phyloP scores from a whole-genome alignment of 2,329 filamentous ascomycete species.

The Botrytis aclada region DNA sequence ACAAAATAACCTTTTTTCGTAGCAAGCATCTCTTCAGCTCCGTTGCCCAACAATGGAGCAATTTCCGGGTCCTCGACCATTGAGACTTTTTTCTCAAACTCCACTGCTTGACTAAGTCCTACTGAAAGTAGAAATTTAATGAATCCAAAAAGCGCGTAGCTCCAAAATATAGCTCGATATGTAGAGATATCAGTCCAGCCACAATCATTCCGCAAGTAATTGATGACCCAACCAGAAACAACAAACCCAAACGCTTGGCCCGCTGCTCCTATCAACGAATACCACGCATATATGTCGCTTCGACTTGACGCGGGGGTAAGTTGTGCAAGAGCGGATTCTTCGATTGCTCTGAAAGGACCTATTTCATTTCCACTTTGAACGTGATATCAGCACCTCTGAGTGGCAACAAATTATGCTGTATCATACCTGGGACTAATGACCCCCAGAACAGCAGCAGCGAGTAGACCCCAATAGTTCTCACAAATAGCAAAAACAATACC shows the following conservation, averaged over 20 bases:
- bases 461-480: conserved; percentile 56
- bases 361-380: conserved; percentile 58
- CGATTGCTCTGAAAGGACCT: conserved; percentile 59
- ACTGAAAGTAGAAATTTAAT: conserved; percentile 55
- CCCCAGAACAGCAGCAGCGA: conserved; percentile 56
- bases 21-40: conserved; percentile 24
- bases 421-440: conserved; percentile 56
- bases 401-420: background rate
- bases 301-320: conserved; percentile 47
- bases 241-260: conserved; percentile 60
- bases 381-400: conserved; percentile 17
- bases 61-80: conserved; percentile 35
- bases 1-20: conserved; percentile 31
- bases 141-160: conserved; percentile 55
- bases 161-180: conserved; percentile 55
- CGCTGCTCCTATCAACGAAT: conserved; percentile 54
- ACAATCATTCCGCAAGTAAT: conserved; percentile 44
- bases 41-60: conserved; percentile 33
- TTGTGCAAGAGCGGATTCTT: conserved; percentile 59
- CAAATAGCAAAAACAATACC: conserved; percentile 53
- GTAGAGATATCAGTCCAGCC: conserved; percentile 47
- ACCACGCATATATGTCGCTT: conserved; percentile 61
- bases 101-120: conserved; percentile 44
- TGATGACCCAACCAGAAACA: conserved; percentile 57
- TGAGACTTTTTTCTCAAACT: conserved; percentile 39